These are phyloP conservation scores for Verticillium nubilum DNA, from an alignment of 2,329 filamentous ascomycete species.

Conservation along the genomic window DNA sequence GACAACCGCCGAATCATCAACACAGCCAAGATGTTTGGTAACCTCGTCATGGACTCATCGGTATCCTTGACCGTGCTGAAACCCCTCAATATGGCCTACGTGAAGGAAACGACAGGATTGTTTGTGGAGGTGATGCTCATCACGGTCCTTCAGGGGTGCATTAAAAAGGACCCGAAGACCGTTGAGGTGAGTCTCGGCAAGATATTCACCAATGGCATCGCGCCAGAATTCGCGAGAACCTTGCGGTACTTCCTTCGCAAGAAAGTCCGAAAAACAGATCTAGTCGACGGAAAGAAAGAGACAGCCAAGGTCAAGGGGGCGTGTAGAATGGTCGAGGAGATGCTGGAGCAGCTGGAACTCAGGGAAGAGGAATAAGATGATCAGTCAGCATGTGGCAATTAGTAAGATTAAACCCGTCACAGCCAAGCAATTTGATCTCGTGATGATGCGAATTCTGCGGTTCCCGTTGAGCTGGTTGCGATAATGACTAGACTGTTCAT, in stretches of 20 bases:
- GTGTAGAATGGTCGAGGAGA: conserved; percentile 35
- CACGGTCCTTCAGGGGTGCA: conserved; percentile 63
- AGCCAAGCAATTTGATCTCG: not conserved
- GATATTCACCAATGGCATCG: conserved; percentile 14
- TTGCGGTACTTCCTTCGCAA: conserved; percentile 77
- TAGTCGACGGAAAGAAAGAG: conserved; percentile 43
- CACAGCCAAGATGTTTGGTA: conserved; percentile 49
- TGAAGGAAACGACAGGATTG: conserved; percentile 68
- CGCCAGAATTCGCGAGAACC: conserved; percentile 64
- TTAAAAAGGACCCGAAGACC: conserved; percentile 27
- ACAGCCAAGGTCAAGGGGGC: conserved; percentile 40
- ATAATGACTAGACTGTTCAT: not conserved
- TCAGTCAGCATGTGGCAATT: not conserved
- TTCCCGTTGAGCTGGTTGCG: not conserved
- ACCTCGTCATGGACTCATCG: conserved; percentile 39
- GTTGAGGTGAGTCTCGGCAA: conserved; percentile 6
- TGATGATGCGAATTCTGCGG: not conserved
- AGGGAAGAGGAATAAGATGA: not conserved
- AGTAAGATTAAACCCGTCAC: not conserved
- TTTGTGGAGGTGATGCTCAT: conserved; percentile 81
- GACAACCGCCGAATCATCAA: conserved; percentile 48
- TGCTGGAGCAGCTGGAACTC: conserved; percentile 21
- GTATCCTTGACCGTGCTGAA: conserved; percentile 49
- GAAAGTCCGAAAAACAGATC: conserved; percentile 61
- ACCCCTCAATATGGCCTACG: conserved; percentile 70